A percentile compares a stretch with the other conserved stretches of the same genome.
phyloP scores from a whole-genome alignment of 2,329 filamentous ascomycete genomes.

The Colletotrichum sp. region DNA sequence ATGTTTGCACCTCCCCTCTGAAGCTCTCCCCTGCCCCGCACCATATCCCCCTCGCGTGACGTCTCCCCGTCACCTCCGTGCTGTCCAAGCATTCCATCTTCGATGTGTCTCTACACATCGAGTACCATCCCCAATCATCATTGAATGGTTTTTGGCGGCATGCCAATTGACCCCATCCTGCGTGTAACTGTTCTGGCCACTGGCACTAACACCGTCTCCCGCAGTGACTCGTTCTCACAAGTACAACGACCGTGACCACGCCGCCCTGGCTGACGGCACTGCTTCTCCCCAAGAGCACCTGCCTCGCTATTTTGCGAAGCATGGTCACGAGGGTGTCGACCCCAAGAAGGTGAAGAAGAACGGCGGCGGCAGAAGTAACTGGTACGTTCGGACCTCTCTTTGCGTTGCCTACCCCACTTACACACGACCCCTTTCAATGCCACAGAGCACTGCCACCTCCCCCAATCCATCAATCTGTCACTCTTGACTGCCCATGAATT shows the following conservation, averaged over 20 bases:
- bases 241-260: conserved; percentile 90
- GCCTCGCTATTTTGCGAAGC: conserved; percentile 93
- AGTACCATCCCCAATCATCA: neutral
- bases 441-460: neutral
- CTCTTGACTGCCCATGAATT: neutral
- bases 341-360: conserved; percentile 98
- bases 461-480: neutral
- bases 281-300: conserved; percentile 73
- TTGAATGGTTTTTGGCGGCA: neutral
- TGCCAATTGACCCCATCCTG: neutral
- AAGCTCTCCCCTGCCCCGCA: conserved; percentile 10
- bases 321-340: conserved; percentile 79
- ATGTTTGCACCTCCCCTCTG: conserved; percentile 3
- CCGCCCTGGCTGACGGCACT: conserved; percentile 76
- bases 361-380: conserved; percentile 90
- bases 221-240: conserved; percentile 98
- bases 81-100: neutral
- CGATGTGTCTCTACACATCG: neutral
- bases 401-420: conserved; percentile 17
- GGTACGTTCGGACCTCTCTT: conserved; percentile 63
- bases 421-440: neutral
- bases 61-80: neutral
- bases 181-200: neutral
- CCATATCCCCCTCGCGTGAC: neutral
- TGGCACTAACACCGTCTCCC: conserved; percentile 13